phyloP scores from a whole-genome alignment of 129 eudicot species.

The Ambrosia trifida region DNA sequence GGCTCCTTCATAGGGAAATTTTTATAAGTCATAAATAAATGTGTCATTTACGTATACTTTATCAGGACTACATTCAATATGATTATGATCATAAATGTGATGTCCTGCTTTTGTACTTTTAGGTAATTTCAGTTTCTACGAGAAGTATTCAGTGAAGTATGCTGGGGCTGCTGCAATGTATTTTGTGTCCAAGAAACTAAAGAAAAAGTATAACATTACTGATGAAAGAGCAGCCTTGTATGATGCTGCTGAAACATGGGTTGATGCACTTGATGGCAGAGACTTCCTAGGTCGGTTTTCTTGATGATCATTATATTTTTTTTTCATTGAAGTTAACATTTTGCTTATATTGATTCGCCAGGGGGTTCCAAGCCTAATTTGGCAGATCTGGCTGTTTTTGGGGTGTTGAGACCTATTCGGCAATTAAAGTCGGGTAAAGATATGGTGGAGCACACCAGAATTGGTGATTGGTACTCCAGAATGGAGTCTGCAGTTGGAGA shows the following conservation, averaged over 20 bases:
- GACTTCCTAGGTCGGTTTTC: conserved; percentile 45
- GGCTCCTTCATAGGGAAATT: no score
- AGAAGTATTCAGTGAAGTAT: conserved; percentile 44
- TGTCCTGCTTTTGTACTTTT: conserved; percentile 11
- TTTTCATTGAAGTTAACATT: background rate
- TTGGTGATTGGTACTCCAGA: conserved; percentile 45
- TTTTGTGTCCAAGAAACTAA: conserved; percentile 54
- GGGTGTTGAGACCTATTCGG: conserved; percentile 44
- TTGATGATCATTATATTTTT: background rate
- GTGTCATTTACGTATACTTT: background rate
- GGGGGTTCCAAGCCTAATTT: conserved; percentile 47
- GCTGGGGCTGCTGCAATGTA: conserved; percentile 62
- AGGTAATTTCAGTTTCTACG: conserved; percentile 35
- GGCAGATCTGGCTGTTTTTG: conserved; percentile 45
- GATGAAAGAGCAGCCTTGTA: conserved; percentile 54
- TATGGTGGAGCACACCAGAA: conserved; percentile 47
- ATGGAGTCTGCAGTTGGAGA: conserved; percentile 46
- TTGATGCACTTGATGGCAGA: conserved; percentile 52
- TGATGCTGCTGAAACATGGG: conserved; percentile 60
- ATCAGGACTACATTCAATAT: background rate
- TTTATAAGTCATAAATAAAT: background rate
- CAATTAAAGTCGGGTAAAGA: conserved; percentile 40
- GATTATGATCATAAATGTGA: background rate
- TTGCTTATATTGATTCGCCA: conserved; percentile 21
- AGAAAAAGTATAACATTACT: conserved; percentile 51